Base-by-base conservation (phyloP, 805 yeast genomes). In the Kodamaea fukazawae region DNA sequence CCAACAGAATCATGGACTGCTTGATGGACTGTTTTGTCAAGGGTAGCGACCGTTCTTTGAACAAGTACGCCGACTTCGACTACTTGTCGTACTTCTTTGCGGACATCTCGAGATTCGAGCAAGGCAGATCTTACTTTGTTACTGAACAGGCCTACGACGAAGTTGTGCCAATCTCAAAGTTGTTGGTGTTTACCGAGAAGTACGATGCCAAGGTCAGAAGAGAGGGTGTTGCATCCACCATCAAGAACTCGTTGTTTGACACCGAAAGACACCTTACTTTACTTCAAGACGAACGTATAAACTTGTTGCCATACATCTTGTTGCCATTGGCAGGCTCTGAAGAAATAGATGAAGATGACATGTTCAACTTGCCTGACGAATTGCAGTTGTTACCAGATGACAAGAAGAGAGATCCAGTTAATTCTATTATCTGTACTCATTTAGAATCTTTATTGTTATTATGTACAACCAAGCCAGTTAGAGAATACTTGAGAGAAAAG, bases 171-270 rank as follows among this genome's bases (percentile, higher is more conserved):
- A 62, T 88, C 15, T 79, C 89, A n/a, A 87, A 87, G 57, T 62
- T 89, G 18, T 68, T 86, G 44, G 93, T 81, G 0, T 89, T 88
- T 63, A 84, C 96, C 4, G 90, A 86, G 55, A 78, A 81, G 53
- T 84, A 81, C 49, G 90, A 84, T 54, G 72, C 86, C 10, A 79
- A 78, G 52, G 78, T 79, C 17, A 80, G 98, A 65, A 76, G 98
- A 63, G 90, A 85, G 57, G 97, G 96, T 55, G 90, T 87, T 28
- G 95, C 95, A 1, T 84, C 95, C 4, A 85, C 96, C 2, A 86
- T 93, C 50, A 91, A 93, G 60, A 91, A 91, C 62, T 77, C 91
- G 0, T 66, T 91, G 36, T 91, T 91, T 54, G 96, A 90, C 55
- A 70, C 86, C 1, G 77, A 79, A 29, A 61, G 76, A 26, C 98